Evolutionary conservation across 1,139 yeast species (phyloP), one percentile per base, ranked within the genome.

Genomic region (Komagataea norvegica): DNA sequence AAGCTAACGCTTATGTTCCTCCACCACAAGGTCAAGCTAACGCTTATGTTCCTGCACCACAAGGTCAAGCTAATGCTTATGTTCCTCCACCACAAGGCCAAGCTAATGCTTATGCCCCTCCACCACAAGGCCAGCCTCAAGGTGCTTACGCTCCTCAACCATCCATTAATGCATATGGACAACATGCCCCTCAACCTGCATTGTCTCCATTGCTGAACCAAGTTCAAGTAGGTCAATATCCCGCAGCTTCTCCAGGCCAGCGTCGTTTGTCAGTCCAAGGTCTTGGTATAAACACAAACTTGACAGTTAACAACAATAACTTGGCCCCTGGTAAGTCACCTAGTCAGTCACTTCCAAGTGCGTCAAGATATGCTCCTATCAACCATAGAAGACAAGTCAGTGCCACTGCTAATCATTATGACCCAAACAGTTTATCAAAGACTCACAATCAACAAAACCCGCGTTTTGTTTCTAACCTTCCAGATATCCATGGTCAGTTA

Each of bases 281-380:
- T 30, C 13, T 33, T 6, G 31, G 29, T 14, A 14, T 31, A 9
- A 25, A 15, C 13, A 22, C 34, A 8, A 27, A 16, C 14, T 16
- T 22, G n/a, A n/a, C n/a, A n/a, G n/a, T n/a, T n/a, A n/a, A n/a
- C n/a, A n/a, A n/a, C n/a, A n/a, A n/a, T n/a, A 10, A 17, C 25
- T 20, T 33, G 21, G 34, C 13, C 5, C 6, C 35, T 15, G 26
- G 23, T 13, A 42, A 42, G 38, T 43, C 47, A 6, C 49, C 49
- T 25, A 38, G 35, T 22, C 60, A 6, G 19, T 49, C 56, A 10
- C 44, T 47, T 7, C 45, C 49, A 29, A 48, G 48, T 34, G 55
- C 60, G 13, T 51, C 64, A 1, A 62, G 52, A 36, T 63, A 63
- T 49, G 67, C 68, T 3, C 68, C 68, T 31, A 61, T 61, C 26